Percentiles rank a stretch among this genome's conserved stretches.
These are phyloP conservation scores for Xanthoparmelia taractica DNA, from an alignment of 495 filamentous ascomycete genomes.

Conservation along the genomic window DNA sequence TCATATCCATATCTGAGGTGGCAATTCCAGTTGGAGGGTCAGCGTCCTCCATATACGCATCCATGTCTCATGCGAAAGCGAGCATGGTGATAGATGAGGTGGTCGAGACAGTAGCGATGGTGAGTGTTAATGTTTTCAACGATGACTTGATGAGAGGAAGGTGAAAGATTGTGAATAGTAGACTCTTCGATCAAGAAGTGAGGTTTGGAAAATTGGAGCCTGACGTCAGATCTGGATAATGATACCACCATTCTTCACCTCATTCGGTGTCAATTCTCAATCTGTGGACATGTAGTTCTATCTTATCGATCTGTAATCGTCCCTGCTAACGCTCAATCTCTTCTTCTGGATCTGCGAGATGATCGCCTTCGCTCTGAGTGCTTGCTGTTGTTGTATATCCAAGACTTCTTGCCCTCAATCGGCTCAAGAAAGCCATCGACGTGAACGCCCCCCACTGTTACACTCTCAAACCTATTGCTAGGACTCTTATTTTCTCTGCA, in stretches of 20 bases:
- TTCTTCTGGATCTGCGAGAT: neutral
- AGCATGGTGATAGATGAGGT: neutral
- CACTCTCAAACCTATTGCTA: conserved; percentile 17
- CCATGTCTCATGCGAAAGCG: neutral
- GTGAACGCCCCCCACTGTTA: conserved; percentile 27
- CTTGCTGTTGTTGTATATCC: conserved; percentile 15
- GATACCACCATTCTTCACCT: neutral
- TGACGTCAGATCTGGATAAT: neutral
- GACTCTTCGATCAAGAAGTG: neutral
- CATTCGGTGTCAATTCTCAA: neutral
- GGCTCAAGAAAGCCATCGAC: conserved; percentile 32
- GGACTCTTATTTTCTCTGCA: neutral
- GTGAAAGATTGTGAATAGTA: neutral
- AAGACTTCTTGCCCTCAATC: conserved; percentile 28
- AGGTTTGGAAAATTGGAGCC: neutral
- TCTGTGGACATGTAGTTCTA: neutral
- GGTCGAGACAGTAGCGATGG: neutral
- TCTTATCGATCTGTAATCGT: neutral
- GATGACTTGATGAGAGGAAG: neutral
- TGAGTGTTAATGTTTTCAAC: neutral
- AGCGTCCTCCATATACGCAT: neutral
- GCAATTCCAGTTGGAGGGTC: neutral
- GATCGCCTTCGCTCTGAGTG: neutral
- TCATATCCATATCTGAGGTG: neutral
- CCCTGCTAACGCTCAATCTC: neutral